phyloP scores from a whole-genome alignment of 306 rosid genomes.

The Corylus avellana region DNA sequence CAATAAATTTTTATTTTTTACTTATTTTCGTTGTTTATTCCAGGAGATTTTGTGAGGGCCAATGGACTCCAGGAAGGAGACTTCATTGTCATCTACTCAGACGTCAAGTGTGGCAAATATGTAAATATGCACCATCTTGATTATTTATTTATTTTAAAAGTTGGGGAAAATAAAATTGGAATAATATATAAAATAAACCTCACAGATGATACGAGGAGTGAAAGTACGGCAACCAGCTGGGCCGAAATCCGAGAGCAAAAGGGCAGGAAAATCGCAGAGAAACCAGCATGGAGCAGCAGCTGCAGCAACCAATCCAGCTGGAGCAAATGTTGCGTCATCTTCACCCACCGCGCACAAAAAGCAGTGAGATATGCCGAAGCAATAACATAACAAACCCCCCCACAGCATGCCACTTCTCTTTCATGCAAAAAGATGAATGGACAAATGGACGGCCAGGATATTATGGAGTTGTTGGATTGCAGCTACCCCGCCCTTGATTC shows the following conservation, averaged over 20 bases:
- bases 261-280: conserved; percentile 70
- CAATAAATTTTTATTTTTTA: background rate
- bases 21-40: background rate
- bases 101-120: conserved; percentile 83
- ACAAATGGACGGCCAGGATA: conserved; percentile 34
- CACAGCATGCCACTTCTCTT: conserved; percentile 20
- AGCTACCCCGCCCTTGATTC: conserved; percentile 8
- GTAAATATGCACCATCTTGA: conserved; percentile 35
- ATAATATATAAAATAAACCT: background rate
- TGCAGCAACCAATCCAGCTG: conserved; percentile 34
- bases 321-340: conserved; percentile 39
- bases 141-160: background rate
- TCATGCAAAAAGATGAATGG: conserved; percentile 27
- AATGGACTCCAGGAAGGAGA: conserved; percentile 99
- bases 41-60: conserved; percentile 96
- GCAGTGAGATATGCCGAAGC: conserved; percentile 6
- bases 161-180: background rate
- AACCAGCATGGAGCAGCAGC: conserved; percentile 44
- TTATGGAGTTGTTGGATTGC: conserved; percentile 4
- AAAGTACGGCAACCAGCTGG: conserved; percentile 74
- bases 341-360: conserved; percentile 31
- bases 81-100: conserved; percentile 93
- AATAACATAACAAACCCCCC: background rate
- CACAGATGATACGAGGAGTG: conserved; percentile 95
- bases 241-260: conserved; percentile 59